A percentile compares a stretch with the other conserved stretches of the same genome.
Evolutionary conservation across 805 yeast genomes (phyloP).

Genomic region (Saturnispora galanensis): DNA sequence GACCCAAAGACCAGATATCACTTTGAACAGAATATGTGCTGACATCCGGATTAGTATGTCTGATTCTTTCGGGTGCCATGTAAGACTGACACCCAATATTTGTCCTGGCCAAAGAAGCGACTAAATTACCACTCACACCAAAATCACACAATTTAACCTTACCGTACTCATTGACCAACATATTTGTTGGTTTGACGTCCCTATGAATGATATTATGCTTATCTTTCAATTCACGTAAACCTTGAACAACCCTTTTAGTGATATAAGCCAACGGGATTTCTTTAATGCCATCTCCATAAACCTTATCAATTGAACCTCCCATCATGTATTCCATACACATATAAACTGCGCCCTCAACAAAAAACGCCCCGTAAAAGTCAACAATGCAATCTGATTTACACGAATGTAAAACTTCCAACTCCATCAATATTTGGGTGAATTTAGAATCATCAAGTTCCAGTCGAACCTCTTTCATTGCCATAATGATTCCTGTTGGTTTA

Average conservation of each 20-base stretch:
- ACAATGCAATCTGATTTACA: conserved; percentile 88
- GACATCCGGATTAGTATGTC: conserved; percentile 62
- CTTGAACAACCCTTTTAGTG: conserved; percentile 69
- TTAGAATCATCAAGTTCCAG: conserved; percentile 90
- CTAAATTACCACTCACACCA: conserved; percentile 92
- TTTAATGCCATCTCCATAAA: conserved; percentile 65
- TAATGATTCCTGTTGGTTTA: conserved; percentile 79
- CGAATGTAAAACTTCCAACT: conserved; percentile 83
- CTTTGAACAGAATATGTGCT: conserved; percentile 84
- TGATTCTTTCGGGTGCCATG: conserved; percentile 97
- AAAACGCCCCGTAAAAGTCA: conserved; percentile 95
- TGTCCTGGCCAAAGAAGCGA: conserved; percentile 89
- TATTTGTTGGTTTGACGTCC: conserved; percentile 95
- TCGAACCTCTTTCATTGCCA: conserved; percentile 98
- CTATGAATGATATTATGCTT: conserved; percentile 88
- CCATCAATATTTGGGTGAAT: conserved; percentile 92
- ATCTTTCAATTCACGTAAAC: conserved; percentile 78
- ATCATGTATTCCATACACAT: conserved; percentile 98
- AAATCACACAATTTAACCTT: conserved; percentile 88
- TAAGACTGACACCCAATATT: conserved; percentile 96
- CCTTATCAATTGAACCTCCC: conserved; percentile 85
- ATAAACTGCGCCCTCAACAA: conserved; percentile 94
- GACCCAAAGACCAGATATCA: conserved; percentile 92
- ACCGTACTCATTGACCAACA: conserved; percentile 68
- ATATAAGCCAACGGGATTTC: conserved; percentile 76